Base-by-base conservation (phyloP, 1,284 basidiomycete species). In the Schizophyllum commune region DNA sequence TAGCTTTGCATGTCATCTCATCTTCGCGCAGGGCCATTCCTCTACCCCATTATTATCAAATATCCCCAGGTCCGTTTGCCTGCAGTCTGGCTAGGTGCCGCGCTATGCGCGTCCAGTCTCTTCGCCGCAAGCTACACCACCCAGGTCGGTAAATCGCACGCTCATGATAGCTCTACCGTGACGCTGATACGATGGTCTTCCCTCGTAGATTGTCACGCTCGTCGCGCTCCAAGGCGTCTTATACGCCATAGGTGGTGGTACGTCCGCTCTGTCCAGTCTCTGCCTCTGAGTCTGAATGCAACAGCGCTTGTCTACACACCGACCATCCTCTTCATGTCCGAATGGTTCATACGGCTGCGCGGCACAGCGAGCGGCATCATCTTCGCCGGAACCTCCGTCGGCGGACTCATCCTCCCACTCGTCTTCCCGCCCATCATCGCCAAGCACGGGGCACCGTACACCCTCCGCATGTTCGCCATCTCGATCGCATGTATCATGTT, bases 331-430 rank as follows among this genome's bases (percentile, higher is more conserved):
- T 77, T 72, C 63, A 65, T 80, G 60, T 71, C 74, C 0, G 77
- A 79, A 60, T 80, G 78, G 79, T 80, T 80, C 62, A 69, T 76
- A 19, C 64, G 62, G 4, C 70, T 72, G 0, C 65, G 76, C 19
- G 78, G 78, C 0, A 66, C 77, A 11, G 79, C 78, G 2, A 75
- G 74, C 58, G 77, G 78, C 0, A 68, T 77, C 39, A 71, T 79
- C 33, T 75, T 75, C 57, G 76, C 77, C 5, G 78, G 77, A 72
- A 62, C 21, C 19, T 68, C 72, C 0, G 68, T 68, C 2, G 76
- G 73, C 7, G 77, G 77, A 13, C 63, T 77, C 1, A n/a, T 78
- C 6, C 65, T 75, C 6, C 77, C 77, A 0, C 65, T 76, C 19
- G 61, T 73, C 9, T 60, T 78, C 21, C 69, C 75, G 1, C 65